A percentile compares a stretch with the other conserved stretches of the same genome.
phyloP scores from a whole-genome alignment of 495 filamentous ascomycete genomes.

The Neurospora sp. region DNA sequence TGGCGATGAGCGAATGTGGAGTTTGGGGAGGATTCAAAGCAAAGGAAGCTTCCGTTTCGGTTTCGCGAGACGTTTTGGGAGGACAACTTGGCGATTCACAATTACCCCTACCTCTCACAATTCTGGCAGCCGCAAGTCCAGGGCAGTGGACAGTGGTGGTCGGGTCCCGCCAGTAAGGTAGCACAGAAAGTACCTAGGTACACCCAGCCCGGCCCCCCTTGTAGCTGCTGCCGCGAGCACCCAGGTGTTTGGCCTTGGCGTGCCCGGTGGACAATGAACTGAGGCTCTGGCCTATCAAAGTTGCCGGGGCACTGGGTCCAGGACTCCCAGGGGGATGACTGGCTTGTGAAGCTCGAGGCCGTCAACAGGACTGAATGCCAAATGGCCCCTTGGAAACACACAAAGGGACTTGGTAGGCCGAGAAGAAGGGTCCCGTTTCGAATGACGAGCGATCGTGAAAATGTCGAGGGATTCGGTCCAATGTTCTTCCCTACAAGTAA shows the following conservation, averaged over 20 bases:
- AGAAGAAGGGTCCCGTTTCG: neutral
- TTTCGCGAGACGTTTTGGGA: slow-evolving; percentile 16
- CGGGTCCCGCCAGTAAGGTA: neutral
- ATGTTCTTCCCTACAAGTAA: neutral
- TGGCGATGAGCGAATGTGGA: slow-evolving; percentile 2
- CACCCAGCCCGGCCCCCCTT: neutral
- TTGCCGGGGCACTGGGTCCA: neutral
- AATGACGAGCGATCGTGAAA: neutral
- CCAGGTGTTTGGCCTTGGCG: neutral
- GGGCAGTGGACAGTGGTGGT: neutral
- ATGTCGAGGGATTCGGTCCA: neutral
- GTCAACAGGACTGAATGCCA: neutral
- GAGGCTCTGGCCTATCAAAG: neutral
- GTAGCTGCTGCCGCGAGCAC: neutral
- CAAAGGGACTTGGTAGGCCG: neutral
- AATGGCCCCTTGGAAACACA: neutral
- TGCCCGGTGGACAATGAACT: neutral
- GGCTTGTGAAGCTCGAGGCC: neutral
- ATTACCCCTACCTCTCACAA: neutral
- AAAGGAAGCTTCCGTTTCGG: neutral
- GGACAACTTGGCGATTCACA: slow-evolving; percentile 21
- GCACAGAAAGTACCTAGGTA: neutral
- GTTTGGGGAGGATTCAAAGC: slow-evolving; percentile 5
- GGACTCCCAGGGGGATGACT: neutral
- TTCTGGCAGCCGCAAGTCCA: neutral